Evolutionary conservation across 148 eudicot genomes (phyloP).

Genomic region (Polygonum aviculare): DNA sequence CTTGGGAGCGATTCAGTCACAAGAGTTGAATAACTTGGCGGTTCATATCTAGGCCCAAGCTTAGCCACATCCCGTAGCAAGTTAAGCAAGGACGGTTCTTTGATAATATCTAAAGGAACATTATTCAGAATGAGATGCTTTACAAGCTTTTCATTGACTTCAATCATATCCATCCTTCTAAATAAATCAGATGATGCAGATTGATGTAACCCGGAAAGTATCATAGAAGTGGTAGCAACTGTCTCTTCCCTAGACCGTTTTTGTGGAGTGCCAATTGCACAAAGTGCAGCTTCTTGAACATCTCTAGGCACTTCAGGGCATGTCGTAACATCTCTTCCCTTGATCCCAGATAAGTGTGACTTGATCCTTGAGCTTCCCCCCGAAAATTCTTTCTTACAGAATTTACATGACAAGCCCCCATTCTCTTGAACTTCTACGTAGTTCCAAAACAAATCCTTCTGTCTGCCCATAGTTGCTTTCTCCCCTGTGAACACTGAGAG

Average conservation of each 20-base stretch:
- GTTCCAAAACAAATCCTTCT: slow-evolving; percentile 8
- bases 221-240: neutral
- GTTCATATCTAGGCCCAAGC: slow-evolving; percentile 13
- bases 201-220: neutral
- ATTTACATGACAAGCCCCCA: slow-evolving; percentile 11
- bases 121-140: slow-evolving; percentile 9
- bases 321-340: slow-evolving; percentile 11
- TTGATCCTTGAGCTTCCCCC: slow-evolving; percentile 13
- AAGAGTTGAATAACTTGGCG: slow-evolving; percentile 12
- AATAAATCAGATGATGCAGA: slow-evolving; percentile 9
- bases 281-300: slow-evolving; percentile 11
- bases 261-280: slow-evolving; percentile 10
- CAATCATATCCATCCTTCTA: slow-evolving; percentile 13
- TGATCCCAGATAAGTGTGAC: slow-evolving; percentile 13
- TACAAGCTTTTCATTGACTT: slow-evolving; percentile 10
- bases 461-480: slow-evolving; percentile 7
- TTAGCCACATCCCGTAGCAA: slow-evolving; percentile 8
- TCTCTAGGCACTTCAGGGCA: slow-evolving; percentile 13
- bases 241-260: slow-evolving; percentile 10
- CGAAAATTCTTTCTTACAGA: slow-evolving; percentile 12
- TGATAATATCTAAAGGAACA: slow-evolving; percentile 11
- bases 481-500: neutral
- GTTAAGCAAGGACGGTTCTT: slow-evolving; percentile 10
- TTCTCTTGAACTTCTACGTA: slow-evolving; percentile 7
- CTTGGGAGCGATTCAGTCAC: slow-evolving; percentile 12